Base-by-base conservation (phyloP, 2,329 filamentous ascomycete species). In the Phaeosphaeria sp. region DNA sequence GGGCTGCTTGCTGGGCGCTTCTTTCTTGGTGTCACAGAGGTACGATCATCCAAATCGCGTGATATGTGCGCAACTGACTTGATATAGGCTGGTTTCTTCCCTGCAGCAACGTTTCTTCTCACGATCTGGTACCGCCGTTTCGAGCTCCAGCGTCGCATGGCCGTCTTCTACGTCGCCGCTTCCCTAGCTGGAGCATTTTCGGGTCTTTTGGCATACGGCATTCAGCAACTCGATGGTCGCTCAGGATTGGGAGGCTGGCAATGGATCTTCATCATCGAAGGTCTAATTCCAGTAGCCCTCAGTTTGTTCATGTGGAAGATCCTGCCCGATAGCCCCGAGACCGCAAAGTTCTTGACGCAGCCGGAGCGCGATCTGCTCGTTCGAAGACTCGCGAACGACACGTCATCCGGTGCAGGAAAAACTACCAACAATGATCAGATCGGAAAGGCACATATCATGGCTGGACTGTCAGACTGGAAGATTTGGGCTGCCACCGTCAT, bases 81-180 rank as follows among this genome's bases (percentile, higher is more conserved):
- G 17, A 3, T 43, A 18, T 39, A 69, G 65, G 83, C 84, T 24
- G 88, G 87, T 0, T 77, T 91, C 50, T 78, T 90, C 5, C 88
- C 88, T 0, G 88, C 87, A 24, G 89, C 90, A 67, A 84, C 85
- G 0, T 73, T 73, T 50, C 55, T 74, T 3, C 51, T 75, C 2
- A 74, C 71, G 5, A 56, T 73, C 13, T 74, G 73, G 73, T 75
- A 75, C 49, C 66, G 66, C 4, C 65, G 72, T 5, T 72, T 67
- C 46, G 73, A 75, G 57, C 59, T 74, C 9, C 72, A 74, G 50
- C 65, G 69, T 9, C 69, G 73, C 22, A 71, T 74, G 70, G 71
- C 73, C 2, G 67, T 74, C 6, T 73, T 74, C 50, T 75, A 74
- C 49, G 57, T 72, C 24, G 68, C 71, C 15, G 73, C 70, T 1